Evolutionary conservation across 2,329 filamentous ascomycete species (phyloP).

Genomic region (Herpotrichia juniperi): DNA sequence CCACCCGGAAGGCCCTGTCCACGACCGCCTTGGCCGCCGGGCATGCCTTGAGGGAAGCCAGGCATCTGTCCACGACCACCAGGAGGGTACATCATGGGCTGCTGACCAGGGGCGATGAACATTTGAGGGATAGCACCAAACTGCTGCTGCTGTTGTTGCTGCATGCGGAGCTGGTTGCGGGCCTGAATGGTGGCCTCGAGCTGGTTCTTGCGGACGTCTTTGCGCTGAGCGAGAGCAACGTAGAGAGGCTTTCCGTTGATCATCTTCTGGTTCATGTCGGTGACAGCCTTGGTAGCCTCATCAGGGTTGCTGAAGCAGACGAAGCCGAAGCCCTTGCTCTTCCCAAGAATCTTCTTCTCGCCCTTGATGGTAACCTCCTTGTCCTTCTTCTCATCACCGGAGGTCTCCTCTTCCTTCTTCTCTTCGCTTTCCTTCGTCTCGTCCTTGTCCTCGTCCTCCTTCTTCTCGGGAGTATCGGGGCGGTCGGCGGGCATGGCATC

Average conservation of each 20-base stretch:
- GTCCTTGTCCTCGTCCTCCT: conserved; percentile 58
- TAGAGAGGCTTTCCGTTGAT: conserved; percentile 95
- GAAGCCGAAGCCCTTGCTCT: conserved; percentile 99
- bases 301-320: conserved; percentile 99
- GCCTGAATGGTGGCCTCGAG: conserved; percentile 99
- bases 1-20: conserved; percentile 83
- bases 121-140: conserved; percentile 67
- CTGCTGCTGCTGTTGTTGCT: conserved; percentile 82
- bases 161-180: conserved; percentile 97
- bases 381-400: conserved; percentile 64
- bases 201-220: conserved; percentile 99
- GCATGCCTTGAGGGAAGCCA: conserved; percentile 63
- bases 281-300: conserved; percentile 97
- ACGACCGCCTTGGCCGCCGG: conserved; percentile 78
- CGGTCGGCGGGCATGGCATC: conserved; percentile 67
- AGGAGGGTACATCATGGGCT: conserved; percentile 66
- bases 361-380: conserved; percentile 61
- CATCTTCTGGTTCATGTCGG: conserved; percentile 99
- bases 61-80: conserved; percentile 66
- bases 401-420: conserved; percentile 60
- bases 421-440: conserved; percentile 59
- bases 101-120: conserved; percentile 86
- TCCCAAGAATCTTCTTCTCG: conserved; percentile 75
- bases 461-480: conserved; percentile 52
- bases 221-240: conserved; percentile 96